Evolutionary conservation across 331 rosid genomes (phyloP), one percentile per base, ranked within the genome.

Genomic region (Stylosanthes scabra): DNA sequence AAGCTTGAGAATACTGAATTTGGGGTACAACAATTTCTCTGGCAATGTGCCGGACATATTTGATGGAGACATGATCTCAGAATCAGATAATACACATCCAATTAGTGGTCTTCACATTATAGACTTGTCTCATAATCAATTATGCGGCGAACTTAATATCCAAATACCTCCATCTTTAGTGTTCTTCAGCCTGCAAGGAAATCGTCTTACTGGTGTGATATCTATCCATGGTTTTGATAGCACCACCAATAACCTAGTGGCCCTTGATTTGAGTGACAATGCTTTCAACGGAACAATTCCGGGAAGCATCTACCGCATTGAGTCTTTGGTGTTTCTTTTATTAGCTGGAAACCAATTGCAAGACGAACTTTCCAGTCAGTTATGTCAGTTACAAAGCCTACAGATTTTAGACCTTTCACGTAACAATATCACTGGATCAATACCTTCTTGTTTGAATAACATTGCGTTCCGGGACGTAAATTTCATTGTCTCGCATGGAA

Each of bases 371-470:
- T 15, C 67, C 3, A 40, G 5, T 62, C 2, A 14, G 2, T 39
- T 62, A 15, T 62, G 67, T 40, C 50, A 62, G 8, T 5, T 62
- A 14, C 2, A 15, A 1, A 5, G 12, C 0, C 4, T 55, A 0
- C 3, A 3, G 14, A 16, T 55, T 12, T 55, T 55, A 15, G 60
- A 16, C 49, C 49, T 44, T 44, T 44, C 49, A 7, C 11, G 49
- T 8, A 44, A 44, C 9, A 44, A 9, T 11, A 14, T 62, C 13
- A 62, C 8, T 62, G 67, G 67, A 1, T 15, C 31, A 1, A 7
- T 62, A 39, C 67, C 67, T 15, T 40, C 67, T 13, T 62, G 50
- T 50, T 62, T 62, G n/a, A 2, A 15, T 62, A 62, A 62, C 4
- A 14, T 62, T 6, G 5, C 50, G 2, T 62, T 62, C 14, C 45